Base-by-base conservation (phyloP, 352 stramenopile species). In the Pythium aphanidermatum region DNA sequence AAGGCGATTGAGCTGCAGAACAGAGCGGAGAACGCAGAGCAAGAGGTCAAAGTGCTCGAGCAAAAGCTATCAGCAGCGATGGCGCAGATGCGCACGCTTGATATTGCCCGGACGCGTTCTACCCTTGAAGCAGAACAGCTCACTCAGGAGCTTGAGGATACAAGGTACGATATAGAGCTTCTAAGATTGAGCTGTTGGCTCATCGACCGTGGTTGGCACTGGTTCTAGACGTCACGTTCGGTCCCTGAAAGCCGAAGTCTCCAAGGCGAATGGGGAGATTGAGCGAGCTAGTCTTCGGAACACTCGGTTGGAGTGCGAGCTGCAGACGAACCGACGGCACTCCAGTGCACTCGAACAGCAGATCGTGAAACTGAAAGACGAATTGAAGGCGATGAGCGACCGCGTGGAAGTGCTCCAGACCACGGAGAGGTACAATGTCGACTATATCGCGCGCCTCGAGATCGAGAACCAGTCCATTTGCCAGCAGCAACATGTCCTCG, bases 21-120 rank as follows among this genome's bases (percentile, higher is more conserved):
- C n/a, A 58, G 65, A 12, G 68, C 63, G 5, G 65, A 79, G 34
- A 56, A 42, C n/a, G 68, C 68, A 4, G 68, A 79, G 52, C 55
- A 65, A 8, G 65, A 75, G 49, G 54, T 68, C 16, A 59, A 60
- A 28, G 60, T 62, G 13, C 55, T 79, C 13, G 55, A 74, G 48
- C 21, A 26, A 8, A 75, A 69, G 27, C 46, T 79, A 29, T 51
- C 45, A 16, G 37, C 40, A 4, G 59, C 58, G n/a, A 52, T 64
- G 17, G 44, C 34, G 8, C 64, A 75, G 35, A 65, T 73, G 24
- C 61, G 68, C 2, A 58, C 51, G 25, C 63, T 79, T 14, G 68
- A 79, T 16, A 38, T 74, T 16, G 58, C 68, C 5, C 58, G 63
- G 17, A 59, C 62, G 8, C 53, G 60, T 28, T 51, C 58, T 7